Evolutionary conservation across 108 stramenopile species (phyloP), one percentile per base, ranked within the genome.

Genomic region (Pseudonitzschia delicatissima): DNA sequence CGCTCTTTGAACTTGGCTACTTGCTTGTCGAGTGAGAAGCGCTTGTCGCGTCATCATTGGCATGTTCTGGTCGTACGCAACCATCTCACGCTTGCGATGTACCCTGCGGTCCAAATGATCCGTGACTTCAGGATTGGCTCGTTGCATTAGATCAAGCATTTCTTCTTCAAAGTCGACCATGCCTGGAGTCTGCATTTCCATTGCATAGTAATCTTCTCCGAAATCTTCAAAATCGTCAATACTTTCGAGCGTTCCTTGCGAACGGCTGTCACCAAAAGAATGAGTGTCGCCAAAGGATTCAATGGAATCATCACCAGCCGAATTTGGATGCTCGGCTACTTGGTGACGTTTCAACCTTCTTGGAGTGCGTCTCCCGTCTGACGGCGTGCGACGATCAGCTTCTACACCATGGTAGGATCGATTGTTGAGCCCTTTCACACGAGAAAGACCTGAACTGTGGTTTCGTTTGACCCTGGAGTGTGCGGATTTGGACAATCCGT

Each of bases 1-100:
- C 27, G 63, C 62, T 42, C 74, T 44, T 26, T 39, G 45, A 1
- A 64, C 63, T 51, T 69, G 74, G 7, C 62, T 44, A 57, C 74
- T 76, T 8, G 68, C 74, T 13, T 72, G 72, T 8, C 74, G 62
- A 13, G 74, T 76, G 37, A 69, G 55, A 45, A 76, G 62, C 3
- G 74, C 74, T 52, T 76, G 74, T 17, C 68, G 61, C 6, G 74
- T 76, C 74, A 76, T 76, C 74, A 76, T 76, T 13, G 74, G 74
- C 74, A 76, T 76, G 61, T 76, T 76, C 11, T 69, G 74, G 49
- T 76, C 74, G 32, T 68, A 76, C 4, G 45, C 58, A 18, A 76
- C 55, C 26, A 44, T 47, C 12, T 69, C 74, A 4, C 68, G 66
- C 32, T 69, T 64, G 1, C 74, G 67, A 17, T 66, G 23, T 8